A percentile compares a stretch with the other conserved stretches of the same genome.
Evolutionary conservation across 2,329 filamentous ascomycete genomes (phyloP).

Genomic region (Colletotrichum tropicale): DNA sequence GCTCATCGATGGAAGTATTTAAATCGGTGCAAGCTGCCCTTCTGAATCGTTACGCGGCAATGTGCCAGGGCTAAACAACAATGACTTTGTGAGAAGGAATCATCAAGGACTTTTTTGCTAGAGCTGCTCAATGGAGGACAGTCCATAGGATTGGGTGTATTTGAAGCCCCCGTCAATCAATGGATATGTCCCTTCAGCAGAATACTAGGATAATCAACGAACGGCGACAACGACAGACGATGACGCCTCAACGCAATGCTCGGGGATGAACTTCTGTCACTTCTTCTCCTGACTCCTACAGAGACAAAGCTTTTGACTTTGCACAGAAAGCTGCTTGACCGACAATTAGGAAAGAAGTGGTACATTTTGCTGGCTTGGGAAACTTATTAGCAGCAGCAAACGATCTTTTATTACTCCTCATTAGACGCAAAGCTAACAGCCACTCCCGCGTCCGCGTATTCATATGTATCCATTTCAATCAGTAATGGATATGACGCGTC

Average conservation of each 20-base stretch:
- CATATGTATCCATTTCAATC: neutral
- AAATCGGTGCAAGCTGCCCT: too few relatives aligned
- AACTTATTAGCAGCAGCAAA: accelerated
- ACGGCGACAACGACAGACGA: accelerated
- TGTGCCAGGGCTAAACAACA: too few relatives aligned
- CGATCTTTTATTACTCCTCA: neutral
- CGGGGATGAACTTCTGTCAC: neutral
- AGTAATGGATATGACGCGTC: too few relatives aligned
- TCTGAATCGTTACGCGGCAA: too few relatives aligned
- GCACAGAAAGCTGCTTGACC: too few relatives aligned
- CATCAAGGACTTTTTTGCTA: accelerated
- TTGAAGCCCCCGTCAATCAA: neutral
- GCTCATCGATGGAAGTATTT: too few relatives aligned
- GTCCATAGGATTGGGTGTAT: neutral
- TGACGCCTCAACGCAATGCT: neutral
- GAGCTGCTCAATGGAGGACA: neutral
- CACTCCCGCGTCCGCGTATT: neutral
- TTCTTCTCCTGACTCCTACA: accelerated
- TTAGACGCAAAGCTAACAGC: neutral
- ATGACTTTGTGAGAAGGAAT: neutral
- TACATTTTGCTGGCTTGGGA: neutral
- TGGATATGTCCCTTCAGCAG: accelerated
- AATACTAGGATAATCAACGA: neutral
- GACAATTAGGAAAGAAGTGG: accelerated
- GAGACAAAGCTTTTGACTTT: too few relatives aligned